phyloP scores from a whole-genome alignment of 306 rosid species.

The Spatholobus suberectus region DNA sequence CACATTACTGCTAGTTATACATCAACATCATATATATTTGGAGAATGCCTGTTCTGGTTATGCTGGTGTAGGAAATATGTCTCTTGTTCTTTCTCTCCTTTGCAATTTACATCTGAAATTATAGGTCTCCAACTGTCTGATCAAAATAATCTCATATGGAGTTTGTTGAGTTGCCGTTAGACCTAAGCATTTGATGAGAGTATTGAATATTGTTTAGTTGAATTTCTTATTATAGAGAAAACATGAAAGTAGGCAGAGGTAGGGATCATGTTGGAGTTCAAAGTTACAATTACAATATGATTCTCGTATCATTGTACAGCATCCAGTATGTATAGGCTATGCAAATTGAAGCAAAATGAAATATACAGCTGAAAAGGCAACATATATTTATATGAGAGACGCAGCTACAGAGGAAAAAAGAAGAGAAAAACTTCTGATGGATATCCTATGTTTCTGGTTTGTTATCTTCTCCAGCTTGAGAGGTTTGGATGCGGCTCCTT shows the following conservation, averaged over 20 bases:
- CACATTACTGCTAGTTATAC: background rate
- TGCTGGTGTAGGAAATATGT: background rate
- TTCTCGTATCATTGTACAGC: slow-evolving; percentile 39
- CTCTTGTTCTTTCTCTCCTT: slow-evolving; percentile 6
- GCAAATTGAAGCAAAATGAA: slow-evolving; percentile 39
- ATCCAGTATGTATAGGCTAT: slow-evolving; percentile 39
- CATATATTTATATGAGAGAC: slow-evolving; percentile 9
- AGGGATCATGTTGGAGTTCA: slow-evolving; percentile 6
- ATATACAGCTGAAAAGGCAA: slow-evolving; percentile 48
- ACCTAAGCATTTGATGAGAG: background rate
- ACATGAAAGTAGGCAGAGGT: slow-evolving; percentile 2
- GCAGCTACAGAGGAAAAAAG: background rate
- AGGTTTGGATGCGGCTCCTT: slow-evolving; percentile 65
- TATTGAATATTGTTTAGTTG: background rate
- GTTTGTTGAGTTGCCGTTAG: background rate
- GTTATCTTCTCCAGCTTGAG: slow-evolving; percentile 61
- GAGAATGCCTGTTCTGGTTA: slow-evolving; percentile 21
- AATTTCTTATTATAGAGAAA: slow-evolving; percentile 2
- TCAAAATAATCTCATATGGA: background rate
- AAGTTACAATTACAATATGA: slow-evolving; percentile 36
- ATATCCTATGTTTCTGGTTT: slow-evolving; percentile 54
- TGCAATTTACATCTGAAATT: background rate
- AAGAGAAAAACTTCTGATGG: slow-evolving; percentile 11
- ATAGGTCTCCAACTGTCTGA: background rate
- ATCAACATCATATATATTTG: background rate